phyloP scores from a whole-genome alignment of 305 asterid species.

The Solanum aculeatissimum region DNA sequence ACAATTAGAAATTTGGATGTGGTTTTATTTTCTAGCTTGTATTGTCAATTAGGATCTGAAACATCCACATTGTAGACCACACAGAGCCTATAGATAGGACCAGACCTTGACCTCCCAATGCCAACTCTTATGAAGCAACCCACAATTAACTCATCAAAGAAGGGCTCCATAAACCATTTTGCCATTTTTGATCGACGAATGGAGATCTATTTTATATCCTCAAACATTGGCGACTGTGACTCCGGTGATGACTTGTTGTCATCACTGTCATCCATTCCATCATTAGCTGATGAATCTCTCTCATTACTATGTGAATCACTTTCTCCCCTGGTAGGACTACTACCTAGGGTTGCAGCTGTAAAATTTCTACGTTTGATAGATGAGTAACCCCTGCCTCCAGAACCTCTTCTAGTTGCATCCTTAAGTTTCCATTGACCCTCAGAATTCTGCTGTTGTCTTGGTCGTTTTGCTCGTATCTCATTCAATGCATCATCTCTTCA shows the following conservation, averaged over 20 bases:
- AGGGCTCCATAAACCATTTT: slow-evolving; percentile 98
- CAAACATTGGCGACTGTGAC: slow-evolving; percentile 64
- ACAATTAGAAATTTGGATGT: slow-evolving; percentile 75
- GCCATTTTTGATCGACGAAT: slow-evolving; percentile 83
- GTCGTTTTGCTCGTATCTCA: slow-evolving; percentile 59
- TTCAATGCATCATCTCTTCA: slow-evolving; percentile 63
- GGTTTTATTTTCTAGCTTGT: slow-evolving; percentile 85
- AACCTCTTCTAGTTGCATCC: slow-evolving; percentile 62
- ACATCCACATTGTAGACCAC: slow-evolving; percentile 76
- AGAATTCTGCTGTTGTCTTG: slow-evolving; percentile 37
- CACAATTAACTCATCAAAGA: slow-evolving; percentile 85
- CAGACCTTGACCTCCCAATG: slow-evolving; percentile 78
- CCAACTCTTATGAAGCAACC: slow-evolving; percentile 97
- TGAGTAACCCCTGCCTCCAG: slow-evolving; percentile 57
- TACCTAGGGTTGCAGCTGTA: slow-evolving; percentile 43
- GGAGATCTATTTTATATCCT: slow-evolving; percentile 78
- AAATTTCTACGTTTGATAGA: slow-evolving; percentile 79
- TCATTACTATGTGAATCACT: slow-evolving; percentile 77
- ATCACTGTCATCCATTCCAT: slow-evolving; percentile 84
- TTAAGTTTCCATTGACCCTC: slow-evolving; percentile 26
- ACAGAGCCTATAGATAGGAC: slow-evolving; percentile 84
- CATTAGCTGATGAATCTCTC: slow-evolving; percentile 75
- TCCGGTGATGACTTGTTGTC: slow-evolving; percentile 62
- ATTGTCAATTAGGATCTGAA: slow-evolving; percentile 70
- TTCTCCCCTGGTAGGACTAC: slow-evolving; percentile 72